Evolutionary conservation across 495 filamentous ascomycete genomes (phyloP), one percentile per base, ranked within the genome.

Genomic region (Penicillium maclennaniae): DNA sequence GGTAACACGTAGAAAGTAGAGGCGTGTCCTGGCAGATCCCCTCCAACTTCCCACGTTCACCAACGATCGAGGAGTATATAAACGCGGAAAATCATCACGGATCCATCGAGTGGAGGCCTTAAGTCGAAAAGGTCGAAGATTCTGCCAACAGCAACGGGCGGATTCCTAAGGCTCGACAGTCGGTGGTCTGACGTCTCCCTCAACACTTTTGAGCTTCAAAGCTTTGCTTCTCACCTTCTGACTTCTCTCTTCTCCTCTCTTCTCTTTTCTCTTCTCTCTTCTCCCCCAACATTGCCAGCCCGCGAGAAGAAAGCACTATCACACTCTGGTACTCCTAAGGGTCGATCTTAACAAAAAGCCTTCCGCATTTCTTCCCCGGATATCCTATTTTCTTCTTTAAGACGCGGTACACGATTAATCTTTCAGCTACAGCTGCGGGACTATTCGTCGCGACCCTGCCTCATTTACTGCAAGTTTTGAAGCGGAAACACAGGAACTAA

Each of bases 91-190:
- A 4, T 4, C 31, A 4, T 14, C 31, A 14, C 31, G 10, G 31
- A 10, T 34, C 31, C 1, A 34, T n/a, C n/a, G 15, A 34, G 31
- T 34, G 31, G 31, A 34, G 9, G 14, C 9, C 31, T 2, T 2
- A 34, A 34, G 31, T 12, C 10, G 9, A 34, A 23, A 23, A 23
- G 2, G 2, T 23, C 5, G 5, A 34, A 2, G 31, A 14, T 34
- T 34, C 9, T 34, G 25, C 43, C 46, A 59, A 55, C 56, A 37
- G 48, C 27, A 49, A 28, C 25, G 23, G 23, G 40, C 20, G 53
- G 49, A 60, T 60, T 60, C 48, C 57, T 49, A 53, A 54, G 51
- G 37, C 34, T 34, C 15, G 17, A 17, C 23, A 14, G 10, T 31
- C 31, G 10, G 9, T n/a, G 44, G 43, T 43, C 38, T 40, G 38